Evolutionary conservation across 2,329 filamentous ascomycete genomes (phyloP).

Genomic region (Byssoonygena ceratinophila): DNA sequence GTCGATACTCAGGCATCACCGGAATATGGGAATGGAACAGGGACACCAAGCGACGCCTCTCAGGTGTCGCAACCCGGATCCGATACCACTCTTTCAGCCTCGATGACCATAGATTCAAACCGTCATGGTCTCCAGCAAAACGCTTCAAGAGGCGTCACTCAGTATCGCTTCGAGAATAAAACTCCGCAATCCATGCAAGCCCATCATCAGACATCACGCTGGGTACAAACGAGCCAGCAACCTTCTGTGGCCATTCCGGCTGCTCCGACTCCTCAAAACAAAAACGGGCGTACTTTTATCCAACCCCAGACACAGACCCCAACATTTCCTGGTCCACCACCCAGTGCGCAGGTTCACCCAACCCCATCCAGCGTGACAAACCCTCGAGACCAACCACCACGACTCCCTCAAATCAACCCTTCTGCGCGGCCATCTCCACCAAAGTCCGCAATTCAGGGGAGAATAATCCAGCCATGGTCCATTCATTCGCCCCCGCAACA

Average conservation of each 20-base stretch:
- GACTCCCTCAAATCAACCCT: neutral
- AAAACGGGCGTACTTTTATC: neutral
- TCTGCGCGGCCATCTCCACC: slow-evolving; percentile 1
- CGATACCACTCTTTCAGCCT: neutral
- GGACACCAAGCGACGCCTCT: neutral
- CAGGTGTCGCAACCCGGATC: neutral
- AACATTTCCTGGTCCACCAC: neutral
- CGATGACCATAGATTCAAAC: neutral
- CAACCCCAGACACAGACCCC: neutral
- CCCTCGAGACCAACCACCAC: neutral
- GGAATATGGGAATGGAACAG: neutral
- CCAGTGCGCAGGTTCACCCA: neutral
- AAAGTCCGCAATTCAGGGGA: slow-evolving; percentile 5
- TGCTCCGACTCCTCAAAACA: neutral
- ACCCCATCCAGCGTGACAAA: neutral
- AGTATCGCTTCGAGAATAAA: slow-evolving; percentile 9
- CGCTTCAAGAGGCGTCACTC: neutral
- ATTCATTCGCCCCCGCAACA: slow-evolving; percentile 16
- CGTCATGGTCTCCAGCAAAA: neutral
- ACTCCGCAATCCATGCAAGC: slow-evolving; percentile 10
- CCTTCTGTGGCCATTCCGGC: neutral
- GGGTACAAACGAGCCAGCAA: neutral
- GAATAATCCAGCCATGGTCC: slow-evolving; percentile 10
- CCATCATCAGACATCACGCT: neutral
- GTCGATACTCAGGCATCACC: neutral